These are phyloP conservation scores for Pneumocystis carinii DNA, from an alignment of 1,139 yeast genomes.

Conservation along the genomic window DNA sequence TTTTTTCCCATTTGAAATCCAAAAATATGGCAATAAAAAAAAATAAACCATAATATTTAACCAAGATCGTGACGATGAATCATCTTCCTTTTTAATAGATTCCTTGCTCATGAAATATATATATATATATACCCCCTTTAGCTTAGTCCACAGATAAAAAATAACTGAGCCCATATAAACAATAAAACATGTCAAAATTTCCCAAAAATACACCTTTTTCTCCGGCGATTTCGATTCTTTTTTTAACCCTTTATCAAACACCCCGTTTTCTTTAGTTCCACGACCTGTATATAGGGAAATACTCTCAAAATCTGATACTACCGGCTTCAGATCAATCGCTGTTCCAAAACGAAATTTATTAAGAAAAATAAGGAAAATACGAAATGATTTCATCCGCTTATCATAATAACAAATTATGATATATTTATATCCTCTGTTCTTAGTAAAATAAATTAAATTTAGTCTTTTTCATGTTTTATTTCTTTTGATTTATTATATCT, in stretches of 20 bases:
- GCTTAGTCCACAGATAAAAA: background rate
- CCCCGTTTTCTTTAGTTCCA: background rate
- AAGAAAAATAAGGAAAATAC: background rate
- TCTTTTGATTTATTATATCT: background rate
- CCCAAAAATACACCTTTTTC: background rate
- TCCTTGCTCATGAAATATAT: background rate
- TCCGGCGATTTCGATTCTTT: background rate
- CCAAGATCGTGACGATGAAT: background rate
- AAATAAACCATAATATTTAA: background rate
- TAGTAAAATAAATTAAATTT: background rate
- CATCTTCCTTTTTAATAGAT: background rate
- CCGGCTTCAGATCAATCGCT: background rate
- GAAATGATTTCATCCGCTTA: background rate
- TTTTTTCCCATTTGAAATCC: background rate
- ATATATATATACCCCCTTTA: background rate
- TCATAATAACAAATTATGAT: background rate
- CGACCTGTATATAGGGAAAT: background rate
- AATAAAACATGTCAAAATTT: background rate
- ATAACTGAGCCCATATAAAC: background rate
- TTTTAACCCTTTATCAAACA: background rate
- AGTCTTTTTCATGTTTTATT: background rate
- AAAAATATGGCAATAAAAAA: background rate
- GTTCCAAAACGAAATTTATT: background rate
- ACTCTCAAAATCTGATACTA: background rate
- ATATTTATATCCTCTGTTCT: background rate